A percentile compares a stretch with the other conserved stretches of the same genome.
phyloP scores from a whole-genome alignment of 176 grass and related monocot genomes.

The Poa pratensis region DNA sequence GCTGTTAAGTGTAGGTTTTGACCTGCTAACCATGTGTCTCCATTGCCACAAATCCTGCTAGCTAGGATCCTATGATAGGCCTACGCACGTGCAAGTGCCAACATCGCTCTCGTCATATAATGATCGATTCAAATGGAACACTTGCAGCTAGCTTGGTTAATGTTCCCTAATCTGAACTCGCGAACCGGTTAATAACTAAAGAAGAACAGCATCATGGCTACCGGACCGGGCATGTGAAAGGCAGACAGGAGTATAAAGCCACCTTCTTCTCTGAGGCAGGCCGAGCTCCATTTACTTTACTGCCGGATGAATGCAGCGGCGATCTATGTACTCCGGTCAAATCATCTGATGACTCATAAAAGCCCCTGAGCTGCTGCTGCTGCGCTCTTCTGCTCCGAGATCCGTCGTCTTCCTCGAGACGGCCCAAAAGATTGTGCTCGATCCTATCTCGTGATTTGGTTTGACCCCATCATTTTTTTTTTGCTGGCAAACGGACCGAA shows the following conservation, averaged over 20 bases:
- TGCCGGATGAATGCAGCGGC: not conserved
- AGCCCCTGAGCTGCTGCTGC: not conserved
- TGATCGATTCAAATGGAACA: not conserved
- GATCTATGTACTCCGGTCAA: not conserved
- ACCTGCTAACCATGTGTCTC: not conserved
- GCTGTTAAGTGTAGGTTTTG: not conserved
- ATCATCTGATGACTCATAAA: not conserved
- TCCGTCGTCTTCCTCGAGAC: not conserved
- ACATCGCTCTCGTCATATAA: constrained; percentile 24
- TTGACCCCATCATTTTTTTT: not conserved
- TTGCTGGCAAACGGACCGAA: not conserved
- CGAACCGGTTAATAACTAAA: too few species aligned
- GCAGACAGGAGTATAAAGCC: not conserved
- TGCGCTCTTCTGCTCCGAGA: not conserved
- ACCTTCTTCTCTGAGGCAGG: not conserved
- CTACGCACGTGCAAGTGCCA: not conserved
- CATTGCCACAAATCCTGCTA: not conserved
- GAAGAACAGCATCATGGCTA: not conserved
- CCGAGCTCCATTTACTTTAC: not conserved
- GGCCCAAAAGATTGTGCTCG: not conserved
- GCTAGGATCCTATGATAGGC: constrained; percentile 26
- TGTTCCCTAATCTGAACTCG: not conserved
- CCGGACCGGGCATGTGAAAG: not conserved
- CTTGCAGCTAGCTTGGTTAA: not conserved
- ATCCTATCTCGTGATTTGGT: not conserved